Evolutionary conservation across 345 rosid species (phyloP).

Genomic region (Ceriops tagal): DNA sequence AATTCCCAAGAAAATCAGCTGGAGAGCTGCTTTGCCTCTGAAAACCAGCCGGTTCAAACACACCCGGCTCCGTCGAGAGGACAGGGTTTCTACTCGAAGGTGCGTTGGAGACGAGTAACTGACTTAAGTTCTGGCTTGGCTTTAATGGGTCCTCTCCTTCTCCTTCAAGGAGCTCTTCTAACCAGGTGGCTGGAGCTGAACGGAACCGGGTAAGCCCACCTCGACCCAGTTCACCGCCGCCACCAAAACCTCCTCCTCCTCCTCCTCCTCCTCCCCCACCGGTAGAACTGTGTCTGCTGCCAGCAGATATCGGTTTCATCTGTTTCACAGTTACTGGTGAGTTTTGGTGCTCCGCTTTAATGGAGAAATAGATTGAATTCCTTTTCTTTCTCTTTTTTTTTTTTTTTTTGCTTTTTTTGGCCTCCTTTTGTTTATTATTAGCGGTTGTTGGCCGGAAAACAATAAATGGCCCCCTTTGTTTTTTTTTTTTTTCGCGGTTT

Average conservation of each 20-base stretch:
- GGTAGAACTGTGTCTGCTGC: constrained; percentile 37
- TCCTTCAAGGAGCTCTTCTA: constrained; percentile 63
- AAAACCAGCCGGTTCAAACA: constrained; percentile 26
- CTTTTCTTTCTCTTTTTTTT: background rate
- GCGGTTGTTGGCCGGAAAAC: background rate
- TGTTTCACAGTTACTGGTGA: constrained; percentile 17
- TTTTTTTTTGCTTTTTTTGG: background rate
- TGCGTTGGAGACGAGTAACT: constrained; percentile 41
- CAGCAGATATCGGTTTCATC: constrained; percentile 57
- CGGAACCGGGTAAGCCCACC: constrained; percentile 57
- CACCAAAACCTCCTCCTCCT: constrained; percentile 4
- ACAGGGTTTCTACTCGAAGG: constrained; percentile 33
- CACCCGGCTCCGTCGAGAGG: constrained; percentile 31
- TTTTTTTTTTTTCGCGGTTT: too few species aligned
- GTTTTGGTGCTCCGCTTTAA: background rate
- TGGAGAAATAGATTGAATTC: background rate
- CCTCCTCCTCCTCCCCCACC: constrained; percentile 9
- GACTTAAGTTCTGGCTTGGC: constrained; percentile 61
- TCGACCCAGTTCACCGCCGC: constrained; percentile 42
- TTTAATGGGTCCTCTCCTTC: constrained; percentile 69
- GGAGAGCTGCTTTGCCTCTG: constrained; percentile 74
- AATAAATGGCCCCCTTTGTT: too few species aligned
- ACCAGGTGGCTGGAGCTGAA: constrained; percentile 75
- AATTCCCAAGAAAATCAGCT: constrained; percentile 48
- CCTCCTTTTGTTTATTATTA: background rate